Base-by-base conservation (phyloP, 148 eudicot genomes). In the Chenopodium formosanum region DNA sequence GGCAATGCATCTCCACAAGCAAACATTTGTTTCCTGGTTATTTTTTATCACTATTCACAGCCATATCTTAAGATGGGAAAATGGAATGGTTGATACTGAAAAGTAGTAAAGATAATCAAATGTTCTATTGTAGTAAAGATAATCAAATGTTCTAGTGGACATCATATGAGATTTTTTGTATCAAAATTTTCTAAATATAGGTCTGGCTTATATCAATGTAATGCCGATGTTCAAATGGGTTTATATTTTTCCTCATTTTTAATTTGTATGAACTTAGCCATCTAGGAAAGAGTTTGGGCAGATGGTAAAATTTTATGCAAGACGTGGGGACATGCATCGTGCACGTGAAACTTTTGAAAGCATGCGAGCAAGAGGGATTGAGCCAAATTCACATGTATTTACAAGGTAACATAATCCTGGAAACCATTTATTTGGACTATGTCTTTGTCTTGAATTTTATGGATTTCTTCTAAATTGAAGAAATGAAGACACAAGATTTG, bases 301-400 rank as follows among this genome's bases (percentile, higher is more conserved):
- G 89, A 90, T 96, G 94, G 94, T 96, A 84, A 91, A 87, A 82
- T 96, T 90, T 85, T 96, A 96, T 88, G 99, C 91, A 58, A 91
- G 94, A 68, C 89, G 99, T 83, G 99, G 98, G 62, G 97, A 96
- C 77, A 88, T 94, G 97, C 96, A 96, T 89, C 97, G 94, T 81
- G 99, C 99, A 56, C 96, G 99, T 77, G 94, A 91, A 82, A 86
- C 91, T 66, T 95, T 95, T 86, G 99, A 95, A 87, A 92, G 88
- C 82, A 95, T 95, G 99, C 91, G 97, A 79, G 97, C 97, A 64
- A 85, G 99, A 78, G 99, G 99, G 87, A 95, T 95, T 76, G 99
- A 95, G 83, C 99, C 99, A 71, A 90, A 85, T 60, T 87, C 90
- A 79, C 97, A 95, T 87, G 94, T 95, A 63, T 95, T 87, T 82